phyloP scores from a whole-genome alignment of 2,329 filamentous ascomycete genomes.

The Shiraia bambusicola region DNA sequence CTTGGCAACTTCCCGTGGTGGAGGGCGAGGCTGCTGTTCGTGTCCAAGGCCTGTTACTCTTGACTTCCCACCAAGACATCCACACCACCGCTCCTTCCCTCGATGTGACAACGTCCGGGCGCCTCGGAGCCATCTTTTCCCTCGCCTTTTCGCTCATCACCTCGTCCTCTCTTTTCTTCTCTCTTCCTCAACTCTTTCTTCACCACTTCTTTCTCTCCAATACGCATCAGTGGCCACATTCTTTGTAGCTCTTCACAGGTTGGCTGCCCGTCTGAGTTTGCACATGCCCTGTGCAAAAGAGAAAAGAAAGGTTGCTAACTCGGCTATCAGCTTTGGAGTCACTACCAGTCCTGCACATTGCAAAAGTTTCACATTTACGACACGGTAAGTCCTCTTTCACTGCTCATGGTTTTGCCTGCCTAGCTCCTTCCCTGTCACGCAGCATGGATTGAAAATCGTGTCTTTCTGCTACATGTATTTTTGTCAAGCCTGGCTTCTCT shows the following conservation, averaged over 20 bases:
- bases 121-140: constrained; percentile 19
- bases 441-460: no score
- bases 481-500: no score
- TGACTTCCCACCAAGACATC: constrained; percentile 17
- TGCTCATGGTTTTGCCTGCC: constrained; percentile 4
- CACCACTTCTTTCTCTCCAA: constrained; percentile 44
- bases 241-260: constrained; percentile 49
- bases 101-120: constrained; percentile 24
- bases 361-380: constrained; percentile 46
- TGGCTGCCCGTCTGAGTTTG: constrained; percentile 15
- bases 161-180: constrained; percentile 20
- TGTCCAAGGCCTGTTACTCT: constrained; percentile 16
- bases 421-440: constrained; percentile 7
- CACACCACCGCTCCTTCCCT: constrained; percentile 31
- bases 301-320: constrained; percentile 28
- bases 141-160: constrained; percentile 10
- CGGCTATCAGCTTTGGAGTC: constrained; percentile 42
- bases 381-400: constrained; percentile 33
- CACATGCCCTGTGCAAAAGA: constrained; percentile 1
- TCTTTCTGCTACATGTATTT: no score
- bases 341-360: constrained; percentile 44
- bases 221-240: constrained; percentile 49
- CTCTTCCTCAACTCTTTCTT: constrained; percentile 33
- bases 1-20: constrained; percentile 16
- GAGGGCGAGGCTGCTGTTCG: constrained; percentile 22